Evolutionary conservation across 2,329 filamentous ascomycete genomes (phyloP).

Genomic region (Exophiala bonariae): DNA sequence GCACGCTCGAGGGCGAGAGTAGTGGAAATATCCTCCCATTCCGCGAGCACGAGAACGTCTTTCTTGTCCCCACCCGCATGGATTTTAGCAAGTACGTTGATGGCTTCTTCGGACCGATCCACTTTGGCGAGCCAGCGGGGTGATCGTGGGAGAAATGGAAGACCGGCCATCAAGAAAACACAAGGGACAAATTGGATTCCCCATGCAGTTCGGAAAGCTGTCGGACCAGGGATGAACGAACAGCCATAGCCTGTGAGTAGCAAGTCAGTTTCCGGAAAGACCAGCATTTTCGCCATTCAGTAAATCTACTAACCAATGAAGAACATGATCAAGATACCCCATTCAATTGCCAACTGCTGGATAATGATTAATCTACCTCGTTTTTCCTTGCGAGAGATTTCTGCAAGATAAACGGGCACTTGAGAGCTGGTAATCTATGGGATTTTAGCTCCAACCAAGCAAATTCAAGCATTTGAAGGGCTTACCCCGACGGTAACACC

Average conservation of each 20-base stretch:
- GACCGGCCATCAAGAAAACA: constrained; percentile 43
- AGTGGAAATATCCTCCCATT: constrained; percentile 49
- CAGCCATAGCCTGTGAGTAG: constrained; percentile 48
- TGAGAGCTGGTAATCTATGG: too few relatives aligned
- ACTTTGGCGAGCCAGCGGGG: constrained; percentile 53
- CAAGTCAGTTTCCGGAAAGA: too few relatives aligned
- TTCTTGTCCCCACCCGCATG: constrained; percentile 46
- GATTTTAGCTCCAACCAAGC: too few relatives aligned
- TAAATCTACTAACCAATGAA: too few relatives aligned
- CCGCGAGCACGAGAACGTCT: constrained; percentile 49
- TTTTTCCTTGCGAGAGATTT: constrained; percentile 43
- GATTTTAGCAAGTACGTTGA: constrained; percentile 45
- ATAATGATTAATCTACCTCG: constrained; percentile 45
- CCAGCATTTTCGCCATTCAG: too few relatives aligned
- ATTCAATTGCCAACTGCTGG: constrained; percentile 48
- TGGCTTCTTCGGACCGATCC: constrained; percentile 46
- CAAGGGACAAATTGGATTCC: constrained; percentile 48
- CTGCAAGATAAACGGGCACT: constrained; percentile 45
- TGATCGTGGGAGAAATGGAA: constrained; percentile 48
- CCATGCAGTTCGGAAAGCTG: constrained; percentile 50
- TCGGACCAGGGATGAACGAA: constrained; percentile 40
- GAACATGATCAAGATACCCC: constrained; percentile 49
- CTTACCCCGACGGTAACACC: too few relatives aligned
- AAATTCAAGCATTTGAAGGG: too few relatives aligned
- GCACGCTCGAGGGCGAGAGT: constrained; percentile 42